These are phyloP conservation scores for Aplosporella prunicola DNA, from an alignment of 2,329 filamentous ascomycete genomes.

Conservation along the genomic window DNA sequence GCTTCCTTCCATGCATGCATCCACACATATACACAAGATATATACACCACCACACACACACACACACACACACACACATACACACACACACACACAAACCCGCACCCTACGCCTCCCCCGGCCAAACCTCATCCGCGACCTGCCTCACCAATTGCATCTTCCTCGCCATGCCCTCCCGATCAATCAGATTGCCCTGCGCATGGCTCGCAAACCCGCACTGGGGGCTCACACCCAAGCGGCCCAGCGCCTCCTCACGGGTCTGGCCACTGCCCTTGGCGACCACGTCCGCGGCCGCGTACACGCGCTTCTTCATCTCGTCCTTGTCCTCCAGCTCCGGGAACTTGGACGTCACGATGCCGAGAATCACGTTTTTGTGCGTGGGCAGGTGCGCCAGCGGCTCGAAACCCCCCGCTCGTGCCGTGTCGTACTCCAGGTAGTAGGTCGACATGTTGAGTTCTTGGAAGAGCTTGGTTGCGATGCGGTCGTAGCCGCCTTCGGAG, in stretches of 20 bases:
- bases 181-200: slow-evolving; percentile 58
- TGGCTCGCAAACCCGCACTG: slow-evolving; percentile 49
- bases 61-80: too few relatives aligned
- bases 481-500: slow-evolving; percentile 34
- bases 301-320: slow-evolving; percentile 32
- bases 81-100: neutral
- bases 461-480: slow-evolving; percentile 29
- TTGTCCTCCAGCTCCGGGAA: slow-evolving; percentile 34
- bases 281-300: slow-evolving; percentile 46
- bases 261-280: slow-evolving; percentile 56
- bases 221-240: slow-evolving; percentile 41
- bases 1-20: too few relatives aligned
- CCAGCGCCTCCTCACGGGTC: slow-evolving; percentile 54
- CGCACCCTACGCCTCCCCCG: slow-evolving; percentile 34
- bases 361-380: slow-evolving; percentile 33
- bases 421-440: slow-evolving; percentile 33
- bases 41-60: too few relatives aligned
- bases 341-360: slow-evolving; percentile 35
- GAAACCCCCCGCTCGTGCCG: slow-evolving; percentile 34
- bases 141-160: slow-evolving; percentile 61
- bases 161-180: slow-evolving; percentile 56
- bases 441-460: slow-evolving; percentile 20
- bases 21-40: too few relatives aligned
- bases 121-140: slow-evolving; percentile 65
- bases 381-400: slow-evolving; percentile 33